Conservation (phyloP, 495 filamentous ascomycete genomes). For the Recurvomyces mirabilis region DNA sequence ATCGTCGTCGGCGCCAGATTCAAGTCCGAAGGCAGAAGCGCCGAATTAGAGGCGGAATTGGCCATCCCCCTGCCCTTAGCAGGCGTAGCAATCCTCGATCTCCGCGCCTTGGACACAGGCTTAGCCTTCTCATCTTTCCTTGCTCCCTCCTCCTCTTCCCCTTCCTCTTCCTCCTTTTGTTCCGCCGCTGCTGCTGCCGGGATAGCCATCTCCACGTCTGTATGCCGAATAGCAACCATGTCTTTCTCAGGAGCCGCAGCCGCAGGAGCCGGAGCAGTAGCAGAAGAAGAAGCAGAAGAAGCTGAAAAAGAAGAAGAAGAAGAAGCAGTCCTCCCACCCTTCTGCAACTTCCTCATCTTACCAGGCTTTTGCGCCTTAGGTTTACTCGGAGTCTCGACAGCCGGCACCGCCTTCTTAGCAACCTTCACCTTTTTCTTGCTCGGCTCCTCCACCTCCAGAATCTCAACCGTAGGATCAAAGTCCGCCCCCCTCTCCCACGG, state of each 20-base stretch:
- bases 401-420: not conserved
- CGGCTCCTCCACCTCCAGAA: not conserved
- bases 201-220: too few relatives aligned
- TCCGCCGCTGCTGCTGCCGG: not conserved
- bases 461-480: not conserved
- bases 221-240: too few relatives aligned
- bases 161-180: not conserved
- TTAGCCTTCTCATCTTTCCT: not conserved
- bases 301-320: too few relatives aligned
- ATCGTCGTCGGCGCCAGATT: slow-evolving; percentile 6
- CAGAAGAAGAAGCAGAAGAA: too few relatives aligned
- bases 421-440: not conserved
- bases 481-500: slow-evolving; percentile 5
- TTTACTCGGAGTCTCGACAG: slow-evolving; percentile 18
- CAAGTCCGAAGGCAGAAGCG: not conserved
- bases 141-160: not conserved
- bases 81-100: slow-evolving; percentile 20
- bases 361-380: slow-evolving; percentile 11
- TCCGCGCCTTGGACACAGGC: slow-evolving; percentile 3
- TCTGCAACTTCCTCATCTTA: slow-evolving; percentile 12
- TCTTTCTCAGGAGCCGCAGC: too few relatives aligned
- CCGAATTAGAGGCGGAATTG: not conserved
- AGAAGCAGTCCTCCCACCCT: slow-evolving; percentile 2
- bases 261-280: too few relatives aligned
- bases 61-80: slow-evolving; percentile 10